phyloP scores from a whole-genome alignment of 2,329 filamentous ascomycete species.

The Curvularia sp. region DNA sequence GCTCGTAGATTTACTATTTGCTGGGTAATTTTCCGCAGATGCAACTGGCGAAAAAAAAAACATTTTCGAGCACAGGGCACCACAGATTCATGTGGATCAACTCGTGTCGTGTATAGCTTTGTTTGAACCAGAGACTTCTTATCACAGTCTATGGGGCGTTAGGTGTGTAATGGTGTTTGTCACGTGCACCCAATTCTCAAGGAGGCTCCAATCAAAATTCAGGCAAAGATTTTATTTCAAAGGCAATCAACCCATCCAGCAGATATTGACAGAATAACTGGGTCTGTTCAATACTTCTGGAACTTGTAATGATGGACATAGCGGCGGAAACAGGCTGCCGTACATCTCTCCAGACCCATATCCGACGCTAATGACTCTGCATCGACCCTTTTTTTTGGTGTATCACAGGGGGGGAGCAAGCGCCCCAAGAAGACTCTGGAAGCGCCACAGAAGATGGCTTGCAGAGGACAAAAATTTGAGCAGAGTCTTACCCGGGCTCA shows the following conservation, averaged over 20 bases:
- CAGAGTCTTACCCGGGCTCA: background rate
- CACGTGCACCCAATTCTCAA: background rate
- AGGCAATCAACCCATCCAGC: background rate
- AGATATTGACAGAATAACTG: background rate
- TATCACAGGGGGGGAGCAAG: background rate
- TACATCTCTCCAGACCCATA: background rate
- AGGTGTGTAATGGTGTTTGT: background rate
- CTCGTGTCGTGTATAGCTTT: background rate
- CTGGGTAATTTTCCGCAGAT: background rate
- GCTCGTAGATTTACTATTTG: background rate
- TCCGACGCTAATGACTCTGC: slow-evolving; percentile 1
- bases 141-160: background rate
- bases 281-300: background rate
- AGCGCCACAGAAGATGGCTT: background rate
- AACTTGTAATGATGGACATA: background rate
- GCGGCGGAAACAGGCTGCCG: background rate
- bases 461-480: background rate
- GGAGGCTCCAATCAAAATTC: background rate
- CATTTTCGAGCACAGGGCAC: background rate
- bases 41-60: background rate
- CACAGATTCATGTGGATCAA: background rate
- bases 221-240: background rate
- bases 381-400: background rate
- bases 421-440: background rate
- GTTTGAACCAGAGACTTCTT: background rate